Conservation (phyloP, 202 grass and related monocot genomes). For the Miscanthus sacchariflorus region DNA sequence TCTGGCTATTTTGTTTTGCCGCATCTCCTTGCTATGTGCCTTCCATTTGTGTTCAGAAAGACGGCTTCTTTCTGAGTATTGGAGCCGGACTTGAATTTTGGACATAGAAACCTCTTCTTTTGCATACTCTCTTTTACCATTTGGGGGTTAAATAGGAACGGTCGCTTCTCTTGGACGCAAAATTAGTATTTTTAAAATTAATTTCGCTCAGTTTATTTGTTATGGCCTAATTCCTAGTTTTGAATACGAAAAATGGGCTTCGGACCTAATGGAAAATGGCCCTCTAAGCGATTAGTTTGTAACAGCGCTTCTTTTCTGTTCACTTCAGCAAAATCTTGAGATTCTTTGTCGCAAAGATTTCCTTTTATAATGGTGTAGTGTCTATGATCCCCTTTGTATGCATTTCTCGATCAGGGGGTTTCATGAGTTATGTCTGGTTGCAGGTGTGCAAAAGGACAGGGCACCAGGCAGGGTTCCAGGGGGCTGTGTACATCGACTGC, state of each 20-base stretch:
- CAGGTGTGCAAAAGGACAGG: constrained; percentile 91
- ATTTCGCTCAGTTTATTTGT: neutral
- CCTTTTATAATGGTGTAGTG: neutral
- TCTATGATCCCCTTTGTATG: neutral
- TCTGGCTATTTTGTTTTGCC: neutral
- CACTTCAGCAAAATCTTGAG: neutral
- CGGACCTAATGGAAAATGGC: neutral
- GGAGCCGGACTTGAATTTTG: neutral
- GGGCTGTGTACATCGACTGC: constrained; percentile 84
- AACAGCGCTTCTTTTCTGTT: neutral
- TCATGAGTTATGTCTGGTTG: constrained; percentile 33
- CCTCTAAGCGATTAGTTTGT: neutral
- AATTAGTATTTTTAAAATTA: neutral
- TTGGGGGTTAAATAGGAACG: neutral
- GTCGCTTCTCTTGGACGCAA: neutral
- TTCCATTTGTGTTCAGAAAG: neutral
- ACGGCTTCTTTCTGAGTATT: neutral
- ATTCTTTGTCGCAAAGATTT: neutral
- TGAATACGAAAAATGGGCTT: neutral
- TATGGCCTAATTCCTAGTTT: neutral
- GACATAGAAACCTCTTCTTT: neutral
- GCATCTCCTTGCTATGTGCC: neutral
- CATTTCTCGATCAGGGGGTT: neutral
- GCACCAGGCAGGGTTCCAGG: constrained; percentile 92
- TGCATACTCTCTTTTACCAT: neutral